phyloP scores from a whole-genome alignment of 2,329 filamentous ascomycete species.

The Beauveria caledonica region DNA sequence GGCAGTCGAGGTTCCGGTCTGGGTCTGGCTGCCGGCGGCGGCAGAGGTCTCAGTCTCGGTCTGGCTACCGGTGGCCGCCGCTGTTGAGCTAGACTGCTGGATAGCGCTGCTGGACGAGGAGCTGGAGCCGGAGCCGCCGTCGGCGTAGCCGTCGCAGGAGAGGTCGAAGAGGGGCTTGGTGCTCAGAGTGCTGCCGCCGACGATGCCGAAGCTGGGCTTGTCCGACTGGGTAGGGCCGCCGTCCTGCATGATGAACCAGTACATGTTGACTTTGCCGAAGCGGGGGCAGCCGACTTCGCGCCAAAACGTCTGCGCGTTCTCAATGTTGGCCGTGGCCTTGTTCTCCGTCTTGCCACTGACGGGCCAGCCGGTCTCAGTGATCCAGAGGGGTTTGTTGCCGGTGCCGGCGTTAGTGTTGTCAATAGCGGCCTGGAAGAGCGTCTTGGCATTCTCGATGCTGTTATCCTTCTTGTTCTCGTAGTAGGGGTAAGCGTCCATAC shows the following conservation, averaged over 20 bases:
- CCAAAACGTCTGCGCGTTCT: slow-evolving; percentile 76
- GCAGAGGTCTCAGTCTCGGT: background rate
- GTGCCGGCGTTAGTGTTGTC: slow-evolving; percentile 49
- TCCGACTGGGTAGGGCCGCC: slow-evolving; percentile 42
- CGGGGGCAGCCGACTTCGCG: slow-evolving; percentile 65
- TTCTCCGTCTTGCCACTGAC: slow-evolving; percentile 58
- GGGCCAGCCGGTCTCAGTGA: slow-evolving; percentile 86
- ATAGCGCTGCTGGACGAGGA: slow-evolving; percentile 13
- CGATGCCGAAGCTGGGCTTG: slow-evolving; percentile 63
- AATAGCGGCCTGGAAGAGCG: slow-evolving; percentile 61
- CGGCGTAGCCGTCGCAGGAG: slow-evolving; percentile 38
- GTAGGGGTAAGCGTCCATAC: slow-evolving; percentile 80
- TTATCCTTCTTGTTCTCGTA: slow-evolving; percentile 65
- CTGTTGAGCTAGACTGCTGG: slow-evolving; percentile 13
- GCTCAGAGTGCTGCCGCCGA: slow-evolving; percentile 42
- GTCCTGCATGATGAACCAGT: slow-evolving; percentile 74
- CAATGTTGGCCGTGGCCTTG: slow-evolving; percentile 51
- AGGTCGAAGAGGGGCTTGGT: slow-evolving; percentile 55
- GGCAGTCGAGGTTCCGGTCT: background rate
- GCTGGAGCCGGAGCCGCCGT: slow-evolving; percentile 8
- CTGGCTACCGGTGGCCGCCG: slow-evolving; percentile 7
- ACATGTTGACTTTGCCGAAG: slow-evolving; percentile 57
- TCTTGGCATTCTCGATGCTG: slow-evolving; percentile 53
- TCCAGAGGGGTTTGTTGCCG: slow-evolving; percentile 66
- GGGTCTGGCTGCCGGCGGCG: slow-evolving; percentile 10